Conservation (phyloP, 768 basidiomycete genomes). For the Boletellus emodensis region DNA sequence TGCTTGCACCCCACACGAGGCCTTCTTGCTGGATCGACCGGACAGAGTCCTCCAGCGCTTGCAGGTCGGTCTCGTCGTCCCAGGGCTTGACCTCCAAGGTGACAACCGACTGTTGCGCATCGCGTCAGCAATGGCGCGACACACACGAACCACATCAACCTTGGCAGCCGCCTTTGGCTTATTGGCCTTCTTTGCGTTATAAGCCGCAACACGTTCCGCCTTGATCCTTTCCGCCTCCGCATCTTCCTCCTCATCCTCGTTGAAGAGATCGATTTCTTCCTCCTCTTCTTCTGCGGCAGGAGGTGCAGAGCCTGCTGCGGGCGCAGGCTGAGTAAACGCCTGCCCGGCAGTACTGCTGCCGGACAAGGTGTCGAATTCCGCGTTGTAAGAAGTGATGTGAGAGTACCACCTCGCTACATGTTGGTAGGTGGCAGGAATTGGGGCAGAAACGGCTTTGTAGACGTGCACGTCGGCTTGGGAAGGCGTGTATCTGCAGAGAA, state of each 20-base stretch:
- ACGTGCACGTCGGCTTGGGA: constrained; percentile 94
- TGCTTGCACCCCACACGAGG: constrained; percentile 93
- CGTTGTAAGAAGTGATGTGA: constrained; percentile 84
- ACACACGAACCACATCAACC: constrained; percentile 38
- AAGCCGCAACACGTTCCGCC: constrained; percentile 89
- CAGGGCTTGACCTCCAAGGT: constrained; percentile 98
- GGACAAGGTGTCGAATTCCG: constrained; percentile 73
- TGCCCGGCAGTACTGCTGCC: constrained; percentile 84
- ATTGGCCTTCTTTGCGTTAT: constrained; percentile 88
- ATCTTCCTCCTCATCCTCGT: constrained; percentile 78
- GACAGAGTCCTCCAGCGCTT: constrained; percentile 73
- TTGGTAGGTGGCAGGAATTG: constrained; percentile 61
- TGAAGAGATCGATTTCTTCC: constrained; percentile 84
- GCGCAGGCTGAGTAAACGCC: constrained; percentile 55
- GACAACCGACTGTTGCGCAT: constrained; percentile 80
- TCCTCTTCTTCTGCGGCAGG: constrained; percentile 49
- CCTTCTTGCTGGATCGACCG: constrained; percentile 86
- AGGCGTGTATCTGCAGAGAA: constrained; percentile 66
- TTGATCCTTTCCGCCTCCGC: constrained; percentile 84
- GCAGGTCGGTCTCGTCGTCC: constrained; percentile 99
- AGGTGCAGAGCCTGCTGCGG: constrained; percentile 41
- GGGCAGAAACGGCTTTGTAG: constrained; percentile 74
- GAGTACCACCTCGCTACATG: constrained; percentile 88
- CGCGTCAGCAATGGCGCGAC: constrained; percentile 9
- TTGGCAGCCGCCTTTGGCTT: constrained; percentile 89